Evolutionary conservation across 2,329 filamentous ascomycete species (phyloP), one percentile per base, ranked within the genome.

Genomic region (Beauveria asiatica): DNA sequence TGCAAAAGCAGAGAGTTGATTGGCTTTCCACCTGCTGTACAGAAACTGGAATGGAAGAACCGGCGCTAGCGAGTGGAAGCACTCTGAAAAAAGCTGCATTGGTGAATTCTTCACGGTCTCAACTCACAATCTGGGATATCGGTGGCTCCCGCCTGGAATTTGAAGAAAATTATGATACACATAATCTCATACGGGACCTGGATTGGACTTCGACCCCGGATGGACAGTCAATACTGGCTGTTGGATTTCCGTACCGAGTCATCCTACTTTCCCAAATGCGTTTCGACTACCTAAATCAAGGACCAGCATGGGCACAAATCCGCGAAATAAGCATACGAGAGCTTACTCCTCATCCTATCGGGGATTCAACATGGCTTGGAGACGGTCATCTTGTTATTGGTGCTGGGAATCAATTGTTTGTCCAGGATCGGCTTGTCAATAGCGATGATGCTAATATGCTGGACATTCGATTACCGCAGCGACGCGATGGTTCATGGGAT

Each of bases 121-220:
- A 86, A 45, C 75, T 97, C 54, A 95, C 90, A 0, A 96, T 97
- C 54, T 97, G 92, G 93, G 92, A 96, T 68, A 89, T 90, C 11
- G 84, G 87, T 63, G 89, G 88, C 59, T 86, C 86, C 2, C 87
- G 91, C 63, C 80, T 96, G 6, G 92, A 97, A 71, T 92, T 90
- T 68, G 83, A 89, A 63, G 84, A 93, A 67, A 81, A 84, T 33
- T 94, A 92, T 64, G 82, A 87, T 64, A 80, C 81, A 13, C 82
- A 88, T 62, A 88, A 94, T 66, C 82, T 81, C 6, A 91, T 97
- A 45, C 85, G 88, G 64, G 92, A 96, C 71, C 82, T 97, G 13
- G 92, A 96, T 71, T 97, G 93, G 93, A 93, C 92, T 1, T 93
- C 90, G 3, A 96, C 92, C 0, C 91, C 91, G 0, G 90, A 96